These are phyloP conservation scores for Pilobolus umbonatus DNA, from an alignment of 192 early-diverging fungal species.

Conservation along the genomic window DNA sequence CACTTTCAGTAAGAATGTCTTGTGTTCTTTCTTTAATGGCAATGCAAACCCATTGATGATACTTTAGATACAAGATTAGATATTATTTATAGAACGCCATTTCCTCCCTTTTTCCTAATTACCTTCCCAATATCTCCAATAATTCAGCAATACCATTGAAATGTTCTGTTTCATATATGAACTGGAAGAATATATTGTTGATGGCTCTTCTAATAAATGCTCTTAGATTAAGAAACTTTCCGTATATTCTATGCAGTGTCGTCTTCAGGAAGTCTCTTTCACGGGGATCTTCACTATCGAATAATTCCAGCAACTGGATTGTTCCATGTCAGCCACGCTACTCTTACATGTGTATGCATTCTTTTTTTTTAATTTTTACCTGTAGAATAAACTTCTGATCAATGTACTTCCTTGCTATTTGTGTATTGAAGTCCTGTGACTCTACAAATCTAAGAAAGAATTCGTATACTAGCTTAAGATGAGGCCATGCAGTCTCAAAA, in stretches of 20 bases:
- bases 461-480: constrained; percentile 96
- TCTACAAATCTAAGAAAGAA: constrained; percentile 98
- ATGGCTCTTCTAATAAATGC: constrained; percentile 97
- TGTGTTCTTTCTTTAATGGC: constrained; percentile 98
- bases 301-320: constrained; percentile 85
- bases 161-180: constrained; percentile 93
- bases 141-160: constrained; percentile 99
- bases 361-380: constrained; percentile 45
- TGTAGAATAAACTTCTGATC: constrained; percentile 93
- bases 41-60: constrained; percentile 99
- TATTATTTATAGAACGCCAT: background rate
- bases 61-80: constrained; percentile 45
- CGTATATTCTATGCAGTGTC: constrained; percentile 96
- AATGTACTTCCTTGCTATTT: constrained; percentile 95
- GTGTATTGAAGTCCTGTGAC: constrained; percentile 95
- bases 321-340: background rate
- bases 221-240: constrained; percentile 95
- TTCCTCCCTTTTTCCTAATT: constrained; percentile 12
- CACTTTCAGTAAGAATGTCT: constrained; percentile 90
- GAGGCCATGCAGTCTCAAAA: constrained; percentile 96
- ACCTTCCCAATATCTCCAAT: constrained; percentile 97
- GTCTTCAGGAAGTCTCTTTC: constrained; percentile 99
- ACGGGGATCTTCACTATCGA: constrained; percentile 97
- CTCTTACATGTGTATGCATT: too few relatives aligned
- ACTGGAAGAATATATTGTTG: constrained; percentile 98